Evolutionary conservation across 2,329 filamentous ascomycete species (phyloP).

Genomic region (Epichloe baconii): DNA sequence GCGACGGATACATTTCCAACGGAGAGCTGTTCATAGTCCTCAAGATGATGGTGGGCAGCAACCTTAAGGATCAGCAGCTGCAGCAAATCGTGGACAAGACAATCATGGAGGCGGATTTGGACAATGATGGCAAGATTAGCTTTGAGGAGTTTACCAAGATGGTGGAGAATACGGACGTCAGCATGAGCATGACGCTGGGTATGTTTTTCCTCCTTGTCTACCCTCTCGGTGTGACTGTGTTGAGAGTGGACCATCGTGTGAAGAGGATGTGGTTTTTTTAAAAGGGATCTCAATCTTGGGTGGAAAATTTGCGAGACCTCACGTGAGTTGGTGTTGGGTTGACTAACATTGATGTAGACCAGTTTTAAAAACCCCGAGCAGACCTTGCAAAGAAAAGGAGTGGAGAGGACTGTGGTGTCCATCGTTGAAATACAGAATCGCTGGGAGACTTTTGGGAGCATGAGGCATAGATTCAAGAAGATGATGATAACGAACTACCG

Average conservation of each 20-base stretch:
- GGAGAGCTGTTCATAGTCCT: slow-evolving; percentile 97
- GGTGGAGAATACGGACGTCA: slow-evolving; percentile 85
- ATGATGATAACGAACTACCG: slow-evolving; percentile 16
- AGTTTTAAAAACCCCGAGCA: background rate
- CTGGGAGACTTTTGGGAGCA: slow-evolving; percentile 7
- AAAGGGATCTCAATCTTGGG: background rate
- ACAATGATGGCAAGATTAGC: slow-evolving; percentile 94
- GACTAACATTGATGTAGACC: background rate
- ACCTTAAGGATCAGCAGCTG: slow-evolving; percentile 95
- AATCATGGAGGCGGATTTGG: slow-evolving; percentile 97
- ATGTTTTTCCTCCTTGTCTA: slow-evolving; percentile 14
- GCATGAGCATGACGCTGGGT: slow-evolving; percentile 64
- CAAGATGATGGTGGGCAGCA: slow-evolving; percentile 99
- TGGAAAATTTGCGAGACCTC: no score
- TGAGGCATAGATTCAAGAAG: slow-evolving; percentile 9
- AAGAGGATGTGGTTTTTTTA: background rate
- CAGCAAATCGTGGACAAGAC: slow-evolving; percentile 99
- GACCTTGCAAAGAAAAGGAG: background rate
- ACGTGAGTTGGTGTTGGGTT: no score
- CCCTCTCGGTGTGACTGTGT: no score
- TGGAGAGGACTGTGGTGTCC: background rate
- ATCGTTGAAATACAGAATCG: background rate
- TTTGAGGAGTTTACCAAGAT: slow-evolving; percentile 99
- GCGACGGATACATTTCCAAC: slow-evolving; percentile 96
- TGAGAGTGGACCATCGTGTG: no score